phyloP scores from a whole-genome alignment of 345 rosid genomes.

The Turnera subulata region DNA sequence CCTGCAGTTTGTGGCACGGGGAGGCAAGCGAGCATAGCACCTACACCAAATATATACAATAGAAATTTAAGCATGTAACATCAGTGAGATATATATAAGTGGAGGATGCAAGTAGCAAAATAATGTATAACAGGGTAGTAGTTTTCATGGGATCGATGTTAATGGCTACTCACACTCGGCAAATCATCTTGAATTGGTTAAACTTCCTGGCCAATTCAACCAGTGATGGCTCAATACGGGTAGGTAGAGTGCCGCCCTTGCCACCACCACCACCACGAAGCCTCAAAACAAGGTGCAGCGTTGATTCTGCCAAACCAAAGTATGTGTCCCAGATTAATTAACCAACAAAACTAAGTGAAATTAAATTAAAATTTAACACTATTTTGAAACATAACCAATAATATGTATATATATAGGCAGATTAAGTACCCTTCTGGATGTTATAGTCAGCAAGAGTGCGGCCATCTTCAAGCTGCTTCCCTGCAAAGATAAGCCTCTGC shows the following conservation, averaged over 20 bases:
- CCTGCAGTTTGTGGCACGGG: background rate
- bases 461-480: slow-evolving; percentile 19
- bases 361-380: too few relatives aligned
- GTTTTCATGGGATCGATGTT: too few relatives aligned
- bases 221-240: slow-evolving; percentile 21
- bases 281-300: slow-evolving; percentile 21
- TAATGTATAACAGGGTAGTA: too few relatives aligned
- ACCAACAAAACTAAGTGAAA: background rate
- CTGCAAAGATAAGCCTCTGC: slow-evolving; percentile 15
- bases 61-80: background rate
- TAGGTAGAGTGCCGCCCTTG: too few relatives aligned
- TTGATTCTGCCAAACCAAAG: slow-evolving; percentile 25
- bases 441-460: slow-evolving; percentile 15
- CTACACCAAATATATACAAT: background rate
- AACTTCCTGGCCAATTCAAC: slow-evolving; percentile 23
- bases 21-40: background rate
- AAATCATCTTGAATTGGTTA: slow-evolving; percentile 18
- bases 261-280: slow-evolving; percentile 10
- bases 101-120: too few relatives aligned
- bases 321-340: background rate
- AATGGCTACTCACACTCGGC: slow-evolving; percentile 22
- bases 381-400: too few relatives aligned
- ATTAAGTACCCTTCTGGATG: slow-evolving; percentile 6
- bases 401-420: background rate
- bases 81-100: background rate